A percentile compares a stretch with the other conserved stretches of the same genome.
phyloP scores from a whole-genome alignment of 2,329 filamentous ascomycete genomes.

The Sphaceloma murrayae region DNA sequence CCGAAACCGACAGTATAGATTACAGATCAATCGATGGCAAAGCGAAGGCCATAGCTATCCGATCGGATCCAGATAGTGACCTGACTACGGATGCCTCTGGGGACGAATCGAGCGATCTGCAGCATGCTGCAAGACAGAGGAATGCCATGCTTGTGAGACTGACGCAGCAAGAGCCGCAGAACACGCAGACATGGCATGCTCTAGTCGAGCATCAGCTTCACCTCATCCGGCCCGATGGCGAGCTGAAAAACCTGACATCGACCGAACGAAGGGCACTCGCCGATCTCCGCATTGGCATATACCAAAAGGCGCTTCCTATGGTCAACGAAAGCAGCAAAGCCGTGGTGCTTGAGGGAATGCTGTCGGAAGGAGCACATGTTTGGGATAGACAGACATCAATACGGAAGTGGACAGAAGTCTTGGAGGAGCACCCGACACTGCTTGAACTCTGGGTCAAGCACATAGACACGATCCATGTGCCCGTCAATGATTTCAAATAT shows the following conservation, averaged over 20 bases:
- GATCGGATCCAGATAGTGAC: conserved; percentile 2
- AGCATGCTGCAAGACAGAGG: conserved; percentile 34
- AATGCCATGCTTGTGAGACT: conserved; percentile 53
- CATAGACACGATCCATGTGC: conserved; percentile 61
- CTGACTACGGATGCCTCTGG: background rate
- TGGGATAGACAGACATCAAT: conserved; percentile 58
- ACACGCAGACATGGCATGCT: conserved; percentile 64
- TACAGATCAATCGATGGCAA: conserved; percentile 33
- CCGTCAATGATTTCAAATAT: conserved; percentile 56
- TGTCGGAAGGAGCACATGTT: conserved; percentile 62
- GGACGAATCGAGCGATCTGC: conserved; percentile 13
- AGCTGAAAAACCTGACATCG: conserved; percentile 41
- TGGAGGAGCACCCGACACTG: conserved; percentile 47
- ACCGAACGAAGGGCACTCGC: conserved; percentile 61
- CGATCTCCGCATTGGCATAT: conserved; percentile 70
- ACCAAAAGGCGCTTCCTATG: conserved; percentile 63
- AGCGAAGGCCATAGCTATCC: conserved; percentile 20
- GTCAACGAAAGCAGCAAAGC: conserved; percentile 32
- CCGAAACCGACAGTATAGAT: conserved; percentile 25
- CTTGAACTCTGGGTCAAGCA: conserved; percentile 64
- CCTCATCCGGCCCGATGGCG: conserved; percentile 46
- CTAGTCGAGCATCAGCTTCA: conserved; percentile 70
- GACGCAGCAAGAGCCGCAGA: conserved; percentile 55
- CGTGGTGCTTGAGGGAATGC: conserved; percentile 56
- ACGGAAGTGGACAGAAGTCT: conserved; percentile 55